Conservation (phyloP, 2,329 filamentous ascomycete species). For the Scedosporium dehoogii region DNA sequence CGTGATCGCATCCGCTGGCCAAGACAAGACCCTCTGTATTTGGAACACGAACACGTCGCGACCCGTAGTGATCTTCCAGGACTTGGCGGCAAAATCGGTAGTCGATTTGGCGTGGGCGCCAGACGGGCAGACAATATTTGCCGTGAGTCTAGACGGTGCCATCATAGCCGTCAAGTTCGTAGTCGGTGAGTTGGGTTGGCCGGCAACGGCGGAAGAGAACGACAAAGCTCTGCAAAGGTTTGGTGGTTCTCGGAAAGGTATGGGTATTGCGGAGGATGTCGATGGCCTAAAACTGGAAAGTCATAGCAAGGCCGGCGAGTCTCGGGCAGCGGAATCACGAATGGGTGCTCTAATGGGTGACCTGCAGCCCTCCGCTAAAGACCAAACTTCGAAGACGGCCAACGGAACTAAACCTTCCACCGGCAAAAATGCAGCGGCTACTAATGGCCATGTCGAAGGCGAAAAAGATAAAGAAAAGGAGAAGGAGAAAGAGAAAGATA, state of each 20-base stretch:
- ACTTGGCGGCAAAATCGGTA: slow-evolving; percentile 82
- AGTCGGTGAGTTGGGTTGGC: slow-evolving; percentile 79
- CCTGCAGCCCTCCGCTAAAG: slow-evolving; percentile 44
- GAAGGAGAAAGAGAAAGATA: slow-evolving; percentile 19
- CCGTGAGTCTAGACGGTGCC: slow-evolving; percentile 80
- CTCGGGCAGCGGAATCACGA: slow-evolving; percentile 79
- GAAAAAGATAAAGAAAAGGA: slow-evolving; percentile 11
- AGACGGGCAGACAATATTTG: slow-evolving; percentile 77
- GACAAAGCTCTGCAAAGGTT: slow-evolving; percentile 90
- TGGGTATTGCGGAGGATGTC: slow-evolving; percentile 86
- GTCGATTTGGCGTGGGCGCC: slow-evolving; percentile 92
- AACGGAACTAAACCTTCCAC: slow-evolving; percentile 39
- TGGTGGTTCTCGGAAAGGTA: slow-evolving; percentile 75
- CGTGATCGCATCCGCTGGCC: slow-evolving; percentile 91
- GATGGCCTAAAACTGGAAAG: slow-evolving; percentile 82
- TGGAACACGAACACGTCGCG: slow-evolving; percentile 96
- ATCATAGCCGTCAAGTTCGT: slow-evolving; percentile 78
- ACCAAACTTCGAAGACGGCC: slow-evolving; percentile 32
- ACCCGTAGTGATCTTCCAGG: slow-evolving; percentile 82
- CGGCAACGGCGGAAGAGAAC: slow-evolving; percentile 77
- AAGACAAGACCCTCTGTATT: slow-evolving; percentile 90
- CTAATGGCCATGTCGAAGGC: slow-evolving; percentile 28
- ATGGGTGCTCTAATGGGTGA: slow-evolving; percentile 99
- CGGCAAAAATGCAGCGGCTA: slow-evolving; percentile 18
- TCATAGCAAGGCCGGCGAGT: slow-evolving; percentile 82